Evolutionary conservation across 768 basidiomycete species (phyloP).

Genomic region (Xerocomus spinulosus): DNA sequence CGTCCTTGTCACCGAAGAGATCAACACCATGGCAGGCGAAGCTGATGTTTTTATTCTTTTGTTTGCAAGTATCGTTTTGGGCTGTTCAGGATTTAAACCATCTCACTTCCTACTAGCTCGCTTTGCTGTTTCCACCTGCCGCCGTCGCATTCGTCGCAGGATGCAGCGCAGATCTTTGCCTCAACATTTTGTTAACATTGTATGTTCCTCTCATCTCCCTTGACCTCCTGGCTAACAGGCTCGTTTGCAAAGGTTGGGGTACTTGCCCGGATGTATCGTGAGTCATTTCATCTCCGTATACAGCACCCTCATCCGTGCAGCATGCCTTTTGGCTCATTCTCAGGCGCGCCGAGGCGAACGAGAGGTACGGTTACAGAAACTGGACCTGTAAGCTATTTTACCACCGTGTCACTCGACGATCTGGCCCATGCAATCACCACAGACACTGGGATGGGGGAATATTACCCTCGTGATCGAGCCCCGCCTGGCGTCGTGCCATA

Average conservation of each 20-base stretch:
- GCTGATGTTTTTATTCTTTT: slow-evolving; percentile 6
- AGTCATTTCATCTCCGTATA: slow-evolving; percentile 7
- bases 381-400: slow-evolving; percentile 20
- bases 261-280: slow-evolving; percentile 58
- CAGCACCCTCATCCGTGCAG: slow-evolving; percentile 22
- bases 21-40: slow-evolving; percentile 15
- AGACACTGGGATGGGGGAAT: slow-evolving; percentile 23
- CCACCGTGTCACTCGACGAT: no score
- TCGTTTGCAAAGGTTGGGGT: slow-evolving; percentile 52
- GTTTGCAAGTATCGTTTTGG: slow-evolving; percentile 1
- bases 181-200: slow-evolving; percentile 77
- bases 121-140: slow-evolving; percentile 75
- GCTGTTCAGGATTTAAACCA: no score
- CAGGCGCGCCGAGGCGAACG: slow-evolving; percentile 75
- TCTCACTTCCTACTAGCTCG: slow-evolving; percentile 42
- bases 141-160: slow-evolving; percentile 72
- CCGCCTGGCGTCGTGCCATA: neutral
- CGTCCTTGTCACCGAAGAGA: neutral
- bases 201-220: slow-evolving; percentile 30
- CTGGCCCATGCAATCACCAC: neutral
- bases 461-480: neutral
- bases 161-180: slow-evolving; percentile 76
- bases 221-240: neutral
- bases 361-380: slow-evolving; percentile 31
- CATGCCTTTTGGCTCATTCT: slow-evolving; percentile 88